phyloP scores from a whole-genome alignment of 192 early-diverging fungal species.

The Umbelopsis vinacea region DNA sequence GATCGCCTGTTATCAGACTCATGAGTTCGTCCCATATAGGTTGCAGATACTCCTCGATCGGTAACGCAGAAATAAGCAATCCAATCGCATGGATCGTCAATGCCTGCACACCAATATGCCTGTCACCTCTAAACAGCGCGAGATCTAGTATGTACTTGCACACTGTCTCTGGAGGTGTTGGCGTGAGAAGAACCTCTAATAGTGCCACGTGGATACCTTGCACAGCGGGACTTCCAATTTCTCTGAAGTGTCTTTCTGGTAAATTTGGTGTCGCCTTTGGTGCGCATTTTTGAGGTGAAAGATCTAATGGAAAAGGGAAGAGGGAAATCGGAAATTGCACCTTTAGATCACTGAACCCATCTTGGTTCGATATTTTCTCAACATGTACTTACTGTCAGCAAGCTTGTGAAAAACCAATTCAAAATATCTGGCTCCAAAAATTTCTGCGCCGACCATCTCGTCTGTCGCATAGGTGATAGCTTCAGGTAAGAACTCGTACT shows the following conservation, averaged over 20 bases:
- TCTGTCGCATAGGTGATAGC: slow-evolving; percentile 36
- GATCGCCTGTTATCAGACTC: slow-evolving; percentile 38
- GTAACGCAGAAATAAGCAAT: slow-evolving; percentile 43
- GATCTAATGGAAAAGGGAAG: slow-evolving; percentile 23
- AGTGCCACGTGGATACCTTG: slow-evolving; percentile 55
- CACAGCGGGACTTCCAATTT: slow-evolving; percentile 66
- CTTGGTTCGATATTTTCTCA: neutral
- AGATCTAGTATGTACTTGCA: slow-evolving; percentile 47
- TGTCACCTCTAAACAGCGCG: slow-evolving; percentile 43
- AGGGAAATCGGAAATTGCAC: no score
- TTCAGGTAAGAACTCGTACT: slow-evolving; percentile 47
- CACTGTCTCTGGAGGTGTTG: slow-evolving; percentile 44
- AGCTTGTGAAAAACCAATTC: slow-evolving; percentile 56
- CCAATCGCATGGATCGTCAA: slow-evolving; percentile 51
- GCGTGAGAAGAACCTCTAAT: slow-evolving; percentile 51
- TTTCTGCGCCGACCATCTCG: slow-evolving; percentile 33
- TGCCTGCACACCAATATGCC: slow-evolving; percentile 41
- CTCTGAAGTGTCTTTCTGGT: slow-evolving; percentile 63
- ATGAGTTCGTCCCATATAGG: slow-evolving; percentile 56
- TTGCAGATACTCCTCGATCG: slow-evolving; percentile 47
- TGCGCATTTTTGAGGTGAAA: slow-evolving; percentile 58
- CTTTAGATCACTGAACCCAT: neutral
- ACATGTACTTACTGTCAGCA: slow-evolving; percentile 44
- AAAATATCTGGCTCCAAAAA: slow-evolving; percentile 56
- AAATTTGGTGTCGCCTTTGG: slow-evolving; percentile 48